A percentile compares a stretch with the other conserved stretches of the same genome.
Evolutionary conservation across 768 basidiomycete species (phyloP).

Genomic region (Austroboletus festivus): DNA sequence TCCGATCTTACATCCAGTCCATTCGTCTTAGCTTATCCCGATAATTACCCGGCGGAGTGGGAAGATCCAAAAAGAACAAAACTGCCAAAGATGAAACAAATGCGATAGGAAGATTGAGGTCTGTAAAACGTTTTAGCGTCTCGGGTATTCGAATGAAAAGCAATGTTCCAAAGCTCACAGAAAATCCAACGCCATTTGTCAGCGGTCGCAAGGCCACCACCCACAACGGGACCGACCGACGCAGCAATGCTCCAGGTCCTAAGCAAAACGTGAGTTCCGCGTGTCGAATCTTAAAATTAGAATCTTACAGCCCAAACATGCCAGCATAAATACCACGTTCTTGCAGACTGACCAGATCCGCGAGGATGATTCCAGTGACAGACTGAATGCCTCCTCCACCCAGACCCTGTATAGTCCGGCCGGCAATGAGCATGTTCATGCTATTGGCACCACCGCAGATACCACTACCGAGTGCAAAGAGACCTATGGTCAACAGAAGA

Average conservation of each 20-base stretch:
- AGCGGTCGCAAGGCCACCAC: slow-evolving; percentile 31
- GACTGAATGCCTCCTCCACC: slow-evolving; percentile 41
- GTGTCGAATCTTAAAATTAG: not conserved
- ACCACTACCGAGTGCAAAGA: slow-evolving; percentile 43
- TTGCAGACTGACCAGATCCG: slow-evolving; percentile 44
- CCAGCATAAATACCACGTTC: slow-evolving; percentile 42
- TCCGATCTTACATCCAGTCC: slow-evolving; percentile 39
- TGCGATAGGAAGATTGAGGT: slow-evolving; percentile 41
- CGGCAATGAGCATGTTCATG: slow-evolving; percentile 44
- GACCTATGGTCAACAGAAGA: slow-evolving; percentile 27
- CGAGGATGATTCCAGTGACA: slow-evolving; percentile 39
- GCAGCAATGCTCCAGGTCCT: slow-evolving; percentile 36
- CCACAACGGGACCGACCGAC: slow-evolving; percentile 35
- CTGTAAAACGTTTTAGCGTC: slow-evolving; percentile 12
- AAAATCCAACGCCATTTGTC: slow-evolving; percentile 43
- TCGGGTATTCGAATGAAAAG: not conserved
- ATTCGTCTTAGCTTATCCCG: slow-evolving; percentile 36
- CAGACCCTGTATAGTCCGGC: slow-evolving; percentile 39
- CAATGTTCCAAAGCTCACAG: slow-evolving; percentile 23
- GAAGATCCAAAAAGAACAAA: slow-evolving; percentile 32
- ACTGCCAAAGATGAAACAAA: slow-evolving; percentile 29
- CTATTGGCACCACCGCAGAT: slow-evolving; percentile 40
- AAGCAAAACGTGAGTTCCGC: not conserved
- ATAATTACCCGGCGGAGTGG: slow-evolving; percentile 32
- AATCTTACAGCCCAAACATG: slow-evolving; percentile 35